Evolutionary conservation across 441 rosid species (phyloP).

Genomic region (Oxalis stricta): DNA sequence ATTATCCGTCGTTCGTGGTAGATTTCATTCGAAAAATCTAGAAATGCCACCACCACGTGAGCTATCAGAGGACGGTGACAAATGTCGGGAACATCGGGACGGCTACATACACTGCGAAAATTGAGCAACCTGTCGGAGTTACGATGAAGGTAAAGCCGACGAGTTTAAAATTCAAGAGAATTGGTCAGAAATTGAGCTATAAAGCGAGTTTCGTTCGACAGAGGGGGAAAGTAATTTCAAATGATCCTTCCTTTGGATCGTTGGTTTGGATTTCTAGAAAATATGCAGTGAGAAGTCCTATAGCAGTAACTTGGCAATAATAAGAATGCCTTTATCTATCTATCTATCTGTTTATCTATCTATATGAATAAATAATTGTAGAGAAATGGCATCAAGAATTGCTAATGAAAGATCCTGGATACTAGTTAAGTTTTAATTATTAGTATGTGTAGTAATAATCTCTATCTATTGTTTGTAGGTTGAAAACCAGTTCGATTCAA

Average conservation of each 20-base stretch:
- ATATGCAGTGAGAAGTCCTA: slow-evolving; percentile 48
- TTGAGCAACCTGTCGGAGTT: slow-evolving; percentile 12
- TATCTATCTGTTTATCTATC: too few relatives aligned
- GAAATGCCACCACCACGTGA: neutral
- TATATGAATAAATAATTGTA: too few relatives aligned
- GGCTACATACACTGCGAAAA: slow-evolving; percentile 8
- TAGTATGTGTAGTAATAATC: too few relatives aligned
- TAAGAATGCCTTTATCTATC: too few relatives aligned
- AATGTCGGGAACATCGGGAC: slow-evolving; percentile 15
- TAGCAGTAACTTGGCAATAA: slow-evolving; percentile 55
- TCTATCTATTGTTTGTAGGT: too few relatives aligned
- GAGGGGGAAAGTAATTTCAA: neutral
- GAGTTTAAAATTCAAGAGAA: slow-evolving; percentile 14
- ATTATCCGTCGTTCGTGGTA: slow-evolving; percentile 29
- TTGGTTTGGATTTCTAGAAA: slow-evolving; percentile 46
- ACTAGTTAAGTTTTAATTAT: too few relatives aligned
- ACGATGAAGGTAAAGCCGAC: slow-evolving; percentile 10
- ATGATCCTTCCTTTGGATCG: slow-evolving; percentile 22
- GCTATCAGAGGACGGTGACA: slow-evolving; percentile 16
- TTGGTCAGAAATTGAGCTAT: slow-evolving; percentile 27
- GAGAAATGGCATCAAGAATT: too few relatives aligned
- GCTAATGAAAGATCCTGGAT: too few relatives aligned
- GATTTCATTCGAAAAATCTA: slow-evolving; percentile 4
- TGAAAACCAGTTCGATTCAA: too few relatives aligned
- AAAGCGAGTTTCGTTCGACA: slow-evolving; percentile 16